These are phyloP conservation scores for Penicillium coffeae DNA, from an alignment of 495 filamentous ascomycete species.

Conservation along the genomic window DNA sequence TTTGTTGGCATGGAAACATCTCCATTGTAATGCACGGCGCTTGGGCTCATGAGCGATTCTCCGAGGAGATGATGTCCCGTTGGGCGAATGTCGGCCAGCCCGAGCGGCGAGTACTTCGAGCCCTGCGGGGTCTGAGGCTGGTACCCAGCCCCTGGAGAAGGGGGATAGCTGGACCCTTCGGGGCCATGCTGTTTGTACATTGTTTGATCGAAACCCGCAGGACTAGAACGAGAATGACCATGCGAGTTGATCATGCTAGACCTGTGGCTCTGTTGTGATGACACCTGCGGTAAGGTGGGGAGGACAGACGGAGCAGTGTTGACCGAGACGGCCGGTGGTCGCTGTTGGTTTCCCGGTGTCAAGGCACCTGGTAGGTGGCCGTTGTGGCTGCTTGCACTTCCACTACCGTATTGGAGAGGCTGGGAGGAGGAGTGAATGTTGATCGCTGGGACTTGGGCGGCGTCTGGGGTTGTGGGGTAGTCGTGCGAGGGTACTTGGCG, in stretches of 20 bases:
- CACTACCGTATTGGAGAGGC: constrained; percentile 48
- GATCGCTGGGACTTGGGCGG: constrained; percentile 52
- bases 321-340: constrained; percentile 62
- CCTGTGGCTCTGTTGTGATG: constrained; percentile 66
- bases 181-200: constrained; percentile 70
- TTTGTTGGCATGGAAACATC: constrained; percentile 57
- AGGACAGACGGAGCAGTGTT: constrained; percentile 68
- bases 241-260: constrained; percentile 61
- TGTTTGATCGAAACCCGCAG: constrained; percentile 67
- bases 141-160: constrained; percentile 63
- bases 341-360: constrained; percentile 59
- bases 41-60: constrained; percentile 53
- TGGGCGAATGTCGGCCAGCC: constrained; percentile 84
- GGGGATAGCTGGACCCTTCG: constrained; percentile 63
- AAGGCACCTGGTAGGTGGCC: constrained; percentile 62
- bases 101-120: constrained; percentile 78
- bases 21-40: constrained; percentile 35
- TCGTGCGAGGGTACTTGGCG: constrained; percentile 51
- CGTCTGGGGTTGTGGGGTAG: constrained; percentile 37
- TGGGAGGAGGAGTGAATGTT: constrained; percentile 63
- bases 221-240: constrained; percentile 79
- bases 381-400: constrained; percentile 25
- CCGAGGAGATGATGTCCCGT: constrained; percentile 69
- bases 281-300: constrained; percentile 65
- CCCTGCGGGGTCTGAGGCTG: constrained; percentile 66